Evolutionary conservation across 805 yeast species (phyloP), one percentile per base, ranked within the genome.

Genomic region (Candida orba): DNA sequence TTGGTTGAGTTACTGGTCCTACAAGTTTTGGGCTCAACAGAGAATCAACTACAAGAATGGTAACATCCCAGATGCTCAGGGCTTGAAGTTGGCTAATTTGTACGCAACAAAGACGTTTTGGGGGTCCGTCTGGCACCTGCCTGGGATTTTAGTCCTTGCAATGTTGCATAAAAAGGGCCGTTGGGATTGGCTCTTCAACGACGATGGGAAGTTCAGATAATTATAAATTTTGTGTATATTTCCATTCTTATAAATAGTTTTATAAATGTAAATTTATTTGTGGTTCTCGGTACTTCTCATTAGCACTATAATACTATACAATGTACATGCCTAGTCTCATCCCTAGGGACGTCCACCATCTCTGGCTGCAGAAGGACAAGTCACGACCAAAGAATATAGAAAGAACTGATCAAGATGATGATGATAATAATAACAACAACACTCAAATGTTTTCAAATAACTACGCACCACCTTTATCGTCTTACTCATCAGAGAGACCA

Each of bases 111-210:
- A 82, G 59, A 73, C 90, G 36, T 93, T 93, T 62, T 86, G 96
- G 95, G 87, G 95, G 34, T 84, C 95, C 24, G 96, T 93, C 1
- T 79, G 91, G 80, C 98, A 93, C 54, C 67, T 93, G 37, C 99
- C 99, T 0, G 90, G 84, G 0, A 83, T 95, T 14, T 67, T 93
- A 42, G 82, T 89, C 17, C 67, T 93, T 47, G 97, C 98, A 1
- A 91, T 93, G 89, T 62, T 93, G 41, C 98, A 93, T 64, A 93
- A 93, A 65, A 82, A 82, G 60, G 96, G 96, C 6, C 88, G 89
- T 60, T 91, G 97, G 97, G 95, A 89, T 58, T 73, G 85, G 70
- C 54, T 81, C 23, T 69, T 70, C 40, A 68, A 63, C 8, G 22
- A 20, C 14, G 46, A 51, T 5, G 63, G 56, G 18, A 51, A n/a